Evolutionary conservation across 805 yeast species (phyloP), one percentile per base, ranked within the genome.

Genomic region (Clavispora vitiphila): DNA sequence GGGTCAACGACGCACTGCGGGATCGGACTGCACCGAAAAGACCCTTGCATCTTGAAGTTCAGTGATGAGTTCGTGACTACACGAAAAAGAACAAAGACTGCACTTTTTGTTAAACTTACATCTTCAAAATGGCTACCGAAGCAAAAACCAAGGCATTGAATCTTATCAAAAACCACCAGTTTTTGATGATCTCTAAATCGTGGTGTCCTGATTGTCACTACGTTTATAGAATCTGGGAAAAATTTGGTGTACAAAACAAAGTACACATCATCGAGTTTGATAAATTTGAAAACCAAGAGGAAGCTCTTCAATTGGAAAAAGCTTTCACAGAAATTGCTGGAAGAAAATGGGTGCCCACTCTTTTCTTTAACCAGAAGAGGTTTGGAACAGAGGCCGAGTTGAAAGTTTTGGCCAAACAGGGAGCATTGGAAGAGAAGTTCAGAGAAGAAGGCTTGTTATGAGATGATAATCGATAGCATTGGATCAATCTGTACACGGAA

Each of bases 201-300:
- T 83, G 89, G 89, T 84, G 93, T 60, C 86, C 87, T 3, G 90
- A 84, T 53, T 83, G 90, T 52, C 78, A 75, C 38, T 84, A 81
- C 56, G 77, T 84, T 3, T 70, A 75, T 44, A 62, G 64, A 21
- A 60, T 82, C 18, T 81, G 80, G 72, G 68, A 72, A 38, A 72
- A 76, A 40, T 76, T 70, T 52, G 69, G 72, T 8, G 79, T 81
- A 8, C 52, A 53, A 9, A 67, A 71, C 36, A 76, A 80, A 51
- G 64, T 81, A 11, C 61, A 67, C 39, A 54, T 77, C n/a, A 67
- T 85, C 23, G 90, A 85, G 56, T 64, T 83, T 26, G 87, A 81
- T 57, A 74, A 75, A 48, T 55, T 74, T 48, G 54, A 50, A 15
- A 69, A 70, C 43, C 69, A 66, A 41, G 60, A 61, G 9, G 80